Percentiles rank a stretch among this genome's conserved stretches.
phyloP scores from a whole-genome alignment of 2,329 filamentous ascomycete genomes.

The Monilinia vaccinii-corymbosi region DNA sequence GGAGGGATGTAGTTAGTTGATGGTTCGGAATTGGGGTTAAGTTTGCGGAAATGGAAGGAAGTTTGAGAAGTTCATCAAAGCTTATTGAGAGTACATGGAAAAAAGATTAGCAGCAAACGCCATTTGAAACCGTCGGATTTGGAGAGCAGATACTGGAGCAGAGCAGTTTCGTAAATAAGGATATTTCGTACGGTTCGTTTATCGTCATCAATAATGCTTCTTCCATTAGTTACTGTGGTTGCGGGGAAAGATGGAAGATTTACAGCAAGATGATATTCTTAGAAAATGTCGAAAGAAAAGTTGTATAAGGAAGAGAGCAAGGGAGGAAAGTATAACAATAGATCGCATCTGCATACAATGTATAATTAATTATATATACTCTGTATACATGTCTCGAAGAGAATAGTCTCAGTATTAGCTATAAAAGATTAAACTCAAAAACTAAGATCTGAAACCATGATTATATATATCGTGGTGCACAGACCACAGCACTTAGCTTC shows the following conservation, averaged over 20 bases:
- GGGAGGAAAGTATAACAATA: no score
- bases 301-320: neutral
- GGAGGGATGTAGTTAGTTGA: neutral
- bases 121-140: slow-evolving; percentile 7
- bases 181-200: neutral
- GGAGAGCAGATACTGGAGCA: neutral
- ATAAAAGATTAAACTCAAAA: no score
- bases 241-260: neutral
- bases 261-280: no score
- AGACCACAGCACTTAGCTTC: no score
- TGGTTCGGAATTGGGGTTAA: neutral
- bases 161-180: neutral
- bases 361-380: no score
- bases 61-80: slow-evolving; percentile 1
- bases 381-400: no score
- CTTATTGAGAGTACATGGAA: slow-evolving; percentile 3
- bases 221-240: no score
- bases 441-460: no score
- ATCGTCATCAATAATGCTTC: neutral
- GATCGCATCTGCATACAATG: no score
- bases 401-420: no score
- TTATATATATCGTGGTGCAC: no score
- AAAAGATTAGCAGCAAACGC: slow-evolving; percentile 6
- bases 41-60: neutral
- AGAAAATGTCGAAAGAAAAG: neutral